A percentile compares a stretch with the other conserved stretches of the same genome.
Conservation (phyloP, 2,329 filamentous ascomycete species). For the Ilyonectria sp. region DNA sequence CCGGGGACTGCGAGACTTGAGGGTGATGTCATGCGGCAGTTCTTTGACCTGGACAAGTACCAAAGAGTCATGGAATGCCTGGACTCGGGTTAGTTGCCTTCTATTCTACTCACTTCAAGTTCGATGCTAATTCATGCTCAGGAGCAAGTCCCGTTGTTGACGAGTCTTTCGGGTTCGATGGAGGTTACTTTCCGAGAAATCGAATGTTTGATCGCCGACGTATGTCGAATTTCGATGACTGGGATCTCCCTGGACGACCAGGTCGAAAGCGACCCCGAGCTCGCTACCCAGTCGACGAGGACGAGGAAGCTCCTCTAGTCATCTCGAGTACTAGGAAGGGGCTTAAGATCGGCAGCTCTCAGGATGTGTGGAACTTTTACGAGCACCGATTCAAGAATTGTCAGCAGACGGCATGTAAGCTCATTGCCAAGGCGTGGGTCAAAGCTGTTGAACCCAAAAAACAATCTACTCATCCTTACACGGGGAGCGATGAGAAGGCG, state of each 20-base stretch:
- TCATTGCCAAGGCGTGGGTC: constrained; percentile 82
- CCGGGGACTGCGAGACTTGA: constrained; percentile 56
- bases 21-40: constrained; percentile 58
- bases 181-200: constrained; percentile 44
- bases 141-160: constrained; percentile 54
- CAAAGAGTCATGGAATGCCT: constrained; percentile 56
- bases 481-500: constrained; percentile 72
- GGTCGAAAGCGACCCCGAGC: constrained; percentile 51
- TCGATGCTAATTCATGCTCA: constrained; percentile 39
- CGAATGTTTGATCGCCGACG: constrained; percentile 51
- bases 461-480: constrained; percentile 82
- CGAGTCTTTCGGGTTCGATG: constrained; percentile 50
- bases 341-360: constrained; percentile 68
- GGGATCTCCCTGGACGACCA: constrained; percentile 50
- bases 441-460: constrained; percentile 84
- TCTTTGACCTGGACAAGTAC: constrained; percentile 64
- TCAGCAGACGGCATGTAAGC: constrained; percentile 80
- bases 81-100: constrained; percentile 55
- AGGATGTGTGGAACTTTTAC: constrained; percentile 73
- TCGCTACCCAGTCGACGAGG: constrained; percentile 57
- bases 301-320: constrained; percentile 59
- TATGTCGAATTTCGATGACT: constrained; percentile 51
- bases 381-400: constrained; percentile 74
- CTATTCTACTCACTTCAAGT: too few relatives aligned
- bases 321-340: constrained; percentile 57